These are phyloP conservation scores for Paramecium tetraurelia DNA, from an alignment of 73 alveolate species.

Conservation along the genomic window DNA sequence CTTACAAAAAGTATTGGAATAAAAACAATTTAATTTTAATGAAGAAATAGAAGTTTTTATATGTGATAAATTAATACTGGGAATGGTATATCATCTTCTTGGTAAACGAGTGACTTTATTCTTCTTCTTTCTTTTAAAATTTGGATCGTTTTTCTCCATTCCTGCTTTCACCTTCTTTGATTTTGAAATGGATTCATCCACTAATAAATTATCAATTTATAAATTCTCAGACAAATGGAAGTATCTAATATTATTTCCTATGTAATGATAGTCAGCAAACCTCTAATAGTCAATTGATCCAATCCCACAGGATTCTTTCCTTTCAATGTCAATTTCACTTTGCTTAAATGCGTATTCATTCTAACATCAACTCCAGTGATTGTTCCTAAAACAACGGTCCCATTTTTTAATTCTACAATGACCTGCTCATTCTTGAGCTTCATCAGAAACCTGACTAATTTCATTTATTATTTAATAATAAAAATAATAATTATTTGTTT, in stretches of 20 bases:
- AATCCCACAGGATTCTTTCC: slow-evolving; percentile 94
- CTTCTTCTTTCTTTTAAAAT: slow-evolving; percentile 50
- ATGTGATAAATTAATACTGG: not conserved
- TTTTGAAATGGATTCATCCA: slow-evolving; percentile 54
- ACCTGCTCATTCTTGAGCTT: slow-evolving; percentile 96
- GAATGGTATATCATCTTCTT: slow-evolving; percentile 12
- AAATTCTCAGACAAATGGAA: slow-evolving; percentile 89
- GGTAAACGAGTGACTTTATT: slow-evolving; percentile 54
- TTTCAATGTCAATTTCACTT: slow-evolving; percentile 94
- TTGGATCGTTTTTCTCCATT: slow-evolving; percentile 49
- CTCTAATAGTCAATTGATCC: slow-evolving; percentile 98
- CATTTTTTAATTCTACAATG: slow-evolving; percentile 98
- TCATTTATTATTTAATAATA: slow-evolving; percentile 67
- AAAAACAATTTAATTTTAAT: not conserved
- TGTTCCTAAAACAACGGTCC: slow-evolving; percentile 96
- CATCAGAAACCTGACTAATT: slow-evolving; percentile 94
- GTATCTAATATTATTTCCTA: slow-evolving; percentile 89
- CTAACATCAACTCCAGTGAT: slow-evolving; percentile 97
- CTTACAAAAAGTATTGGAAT: not conserved
- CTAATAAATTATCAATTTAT: slow-evolving; percentile 54
- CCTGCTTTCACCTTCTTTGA: slow-evolving; percentile 51
- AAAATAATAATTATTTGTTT: not conserved
- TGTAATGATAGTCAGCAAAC: slow-evolving; percentile 52
- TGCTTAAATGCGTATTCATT: slow-evolving; percentile 93
- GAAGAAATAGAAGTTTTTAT: not conserved